Percentiles rank a stretch among this genome's conserved stretches.
Evolutionary conservation across 2,329 filamentous ascomycete species (phyloP).

Genomic region (Knufia petricola): DNA sequence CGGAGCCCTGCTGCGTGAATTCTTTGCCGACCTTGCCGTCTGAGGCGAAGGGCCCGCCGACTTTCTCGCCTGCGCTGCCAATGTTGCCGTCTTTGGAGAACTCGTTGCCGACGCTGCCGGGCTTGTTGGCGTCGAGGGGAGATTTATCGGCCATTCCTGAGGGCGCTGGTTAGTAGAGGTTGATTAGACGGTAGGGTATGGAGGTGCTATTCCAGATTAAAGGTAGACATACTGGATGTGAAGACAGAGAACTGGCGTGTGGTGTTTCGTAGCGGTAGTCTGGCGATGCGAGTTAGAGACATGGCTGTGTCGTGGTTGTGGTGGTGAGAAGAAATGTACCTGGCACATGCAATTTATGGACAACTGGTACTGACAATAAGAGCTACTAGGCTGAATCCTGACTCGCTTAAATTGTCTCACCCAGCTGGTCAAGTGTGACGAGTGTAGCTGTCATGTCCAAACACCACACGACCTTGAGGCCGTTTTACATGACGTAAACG

Average conservation of each 20-base stretch:
- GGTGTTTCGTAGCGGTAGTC: conserved; percentile 7
- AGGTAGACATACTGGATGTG: conserved; percentile 13
- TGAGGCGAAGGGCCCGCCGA: conserved; percentile 22
- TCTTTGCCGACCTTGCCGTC: conserved; percentile 28
- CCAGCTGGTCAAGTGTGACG: too few relatives aligned
- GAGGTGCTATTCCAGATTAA: neutral
- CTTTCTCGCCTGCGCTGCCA: conserved; percentile 12
- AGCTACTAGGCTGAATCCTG: too few relatives aligned
- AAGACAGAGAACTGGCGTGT: conserved; percentile 12
- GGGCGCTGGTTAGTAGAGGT: conserved; percentile 3
- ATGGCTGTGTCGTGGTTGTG: conserved; percentile 5
- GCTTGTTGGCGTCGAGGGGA: conserved; percentile 16
- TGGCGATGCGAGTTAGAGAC: conserved; percentile 10
- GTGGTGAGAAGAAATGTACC: neutral
- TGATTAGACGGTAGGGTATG: neutral
- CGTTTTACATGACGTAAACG: conserved; percentile 8
- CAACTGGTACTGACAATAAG: too few relatives aligned
- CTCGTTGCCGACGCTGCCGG: conserved; percentile 16
- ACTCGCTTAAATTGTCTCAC: too few relatives aligned
- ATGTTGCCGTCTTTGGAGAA: conserved; percentile 15
- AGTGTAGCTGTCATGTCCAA: neutral
- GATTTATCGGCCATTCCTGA: conserved; percentile 19
- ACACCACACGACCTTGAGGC: too few relatives aligned
- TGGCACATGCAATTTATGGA: neutral
- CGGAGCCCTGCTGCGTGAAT: conserved; percentile 22